Evolutionary conservation across 768 basidiomycete species (phyloP), one percentile per base, ranked within the genome.

Genomic region (Lactifluus pinguis): DNA sequence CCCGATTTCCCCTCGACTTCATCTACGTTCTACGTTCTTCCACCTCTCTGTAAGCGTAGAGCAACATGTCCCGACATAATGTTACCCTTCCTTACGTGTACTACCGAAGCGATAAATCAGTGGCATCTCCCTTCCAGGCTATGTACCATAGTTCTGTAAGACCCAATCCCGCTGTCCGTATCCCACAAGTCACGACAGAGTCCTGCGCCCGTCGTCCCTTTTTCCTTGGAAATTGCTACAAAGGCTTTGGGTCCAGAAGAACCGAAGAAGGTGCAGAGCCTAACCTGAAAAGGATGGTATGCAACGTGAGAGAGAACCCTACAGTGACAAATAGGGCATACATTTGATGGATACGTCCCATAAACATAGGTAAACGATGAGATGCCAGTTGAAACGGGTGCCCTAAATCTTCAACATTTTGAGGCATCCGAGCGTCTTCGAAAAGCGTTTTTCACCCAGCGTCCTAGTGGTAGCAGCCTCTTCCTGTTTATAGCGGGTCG

Each of bases 371-470:
- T 32, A 5, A 54, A 58, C 44, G 6, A 49, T 58, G 57, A 30
- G 53, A 14, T 7, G 11, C 19, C 10, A 36, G n/a, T 32, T 9
- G 21, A 39, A 48, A 47, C 34, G 29, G 25, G 17, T 14, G 7
- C 14, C 2, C 13, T 8, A 14, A 49, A 9, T 48, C 14, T 39
- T 62, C 38, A 58, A 53, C 25, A 38, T n/a, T 17, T 17, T 4
- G 15, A 39, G 14, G 50, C 45, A 14, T 45, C 36, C 10, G 30
- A 25, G 8, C 52, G 51, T 11, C 47, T 54, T 17, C 38, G 9
- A 39, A 58, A 58, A 14, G 58, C 21, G 32, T 32, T 45, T 17
- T 34, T 58, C n/a, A 57, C 61, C 61, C 61, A 62, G 14, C 52
- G 56, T 49, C 19, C 13, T 52, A 62, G 34, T 30, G 56, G 56